Evolutionary conservation across 139 green algal species (phyloP).

Genomic region (Edaphochlamys debaryana): DNA sequence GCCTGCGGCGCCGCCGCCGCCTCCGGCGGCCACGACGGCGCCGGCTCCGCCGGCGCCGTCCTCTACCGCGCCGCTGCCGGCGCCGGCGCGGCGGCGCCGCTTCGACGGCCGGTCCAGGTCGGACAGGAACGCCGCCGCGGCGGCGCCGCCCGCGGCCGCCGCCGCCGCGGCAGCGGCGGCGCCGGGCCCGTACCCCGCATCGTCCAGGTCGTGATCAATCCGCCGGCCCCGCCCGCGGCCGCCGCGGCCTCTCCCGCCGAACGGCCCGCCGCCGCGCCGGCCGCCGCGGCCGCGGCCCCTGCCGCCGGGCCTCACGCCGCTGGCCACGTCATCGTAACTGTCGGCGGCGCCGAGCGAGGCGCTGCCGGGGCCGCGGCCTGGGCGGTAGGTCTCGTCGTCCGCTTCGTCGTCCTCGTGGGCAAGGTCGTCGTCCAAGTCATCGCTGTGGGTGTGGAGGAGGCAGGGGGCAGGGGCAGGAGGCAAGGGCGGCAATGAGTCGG

Average conservation of each 20-base stretch:
- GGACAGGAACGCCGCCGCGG: background rate
- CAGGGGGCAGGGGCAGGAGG: too few relatives aligned
- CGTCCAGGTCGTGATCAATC: background rate
- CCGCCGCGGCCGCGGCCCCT: conserved; percentile 15
- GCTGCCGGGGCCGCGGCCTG: conserved; percentile 27
- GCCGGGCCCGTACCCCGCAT: background rate
- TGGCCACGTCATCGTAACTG: conserved; percentile 31
- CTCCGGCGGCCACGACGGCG: background rate
- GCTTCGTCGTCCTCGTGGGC: conserved; percentile 45
- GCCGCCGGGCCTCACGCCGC: background rate
- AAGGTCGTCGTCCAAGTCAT: conserved; percentile 18
- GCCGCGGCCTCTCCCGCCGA: conserved; percentile 34
- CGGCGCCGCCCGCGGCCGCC: background rate
- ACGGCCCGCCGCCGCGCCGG: background rate
- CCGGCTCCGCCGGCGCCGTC: background rate
- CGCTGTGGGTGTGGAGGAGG: too few relatives aligned
- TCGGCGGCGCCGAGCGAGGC: conserved; percentile 1
- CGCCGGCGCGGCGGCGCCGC: conserved; percentile 14
- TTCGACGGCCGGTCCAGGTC: conserved; percentile 27
- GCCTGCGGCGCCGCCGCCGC: background rate
- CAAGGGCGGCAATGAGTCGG: too few relatives aligned
- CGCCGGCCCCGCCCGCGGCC: conserved; percentile 26
- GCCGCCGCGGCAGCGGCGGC: background rate
- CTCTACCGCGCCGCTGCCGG: too few relatives aligned
- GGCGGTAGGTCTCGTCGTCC: conserved; percentile 37